Percentiles rank a stretch among this genome's conserved stretches.
phyloP scores from a whole-genome alignment of 805 yeast species.

The Metschnikowia reukaufii region DNA sequence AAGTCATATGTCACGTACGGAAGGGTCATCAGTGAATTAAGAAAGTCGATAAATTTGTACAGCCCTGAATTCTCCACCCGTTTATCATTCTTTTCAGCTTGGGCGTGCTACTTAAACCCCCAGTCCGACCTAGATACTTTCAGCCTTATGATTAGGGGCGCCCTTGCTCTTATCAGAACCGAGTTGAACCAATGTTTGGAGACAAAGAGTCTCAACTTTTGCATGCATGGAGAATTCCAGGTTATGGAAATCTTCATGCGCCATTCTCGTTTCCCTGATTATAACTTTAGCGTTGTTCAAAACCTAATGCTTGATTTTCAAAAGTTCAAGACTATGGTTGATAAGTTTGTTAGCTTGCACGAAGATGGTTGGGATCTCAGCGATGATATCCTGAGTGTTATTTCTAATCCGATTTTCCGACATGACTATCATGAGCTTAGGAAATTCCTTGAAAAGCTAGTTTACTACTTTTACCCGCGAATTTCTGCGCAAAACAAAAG shows the following conservation, averaged over 20 bases:
- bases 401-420: slow-evolving; percentile 16
- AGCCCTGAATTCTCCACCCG: slow-evolving; percentile 39
- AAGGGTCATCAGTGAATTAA: slow-evolving; percentile 31
- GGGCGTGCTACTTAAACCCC: slow-evolving; percentile 35
- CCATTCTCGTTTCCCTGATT: slow-evolving; percentile 34
- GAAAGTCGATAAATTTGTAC: slow-evolving; percentile 30
- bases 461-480: slow-evolving; percentile 28
- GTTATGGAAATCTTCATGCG: slow-evolving; percentile 24
- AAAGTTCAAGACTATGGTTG: slow-evolving; percentile 27
- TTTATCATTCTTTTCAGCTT: slow-evolving; percentile 37
- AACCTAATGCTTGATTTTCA: slow-evolving; percentile 27
- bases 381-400: slow-evolving; percentile 4
- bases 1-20: slow-evolving; percentile 38
- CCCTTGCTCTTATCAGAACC: slow-evolving; percentile 31
- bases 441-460: slow-evolving; percentile 28
- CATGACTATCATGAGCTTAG: slow-evolving; percentile 30
- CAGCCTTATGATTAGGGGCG: slow-evolving; percentile 35
- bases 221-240: slow-evolving; percentile 17
- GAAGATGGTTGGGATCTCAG: slow-evolving; percentile 12
- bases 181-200: slow-evolving; percentile 17
- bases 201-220: slow-evolving; percentile 4
- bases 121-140: slow-evolving; percentile 34
- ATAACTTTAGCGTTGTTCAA: slow-evolving; percentile 29
- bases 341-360: slow-evolving; percentile 7
- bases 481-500: slow-evolving; percentile 26